Evolutionary conservation across 1,284 basidiomycete genomes (phyloP).

Genomic region (Ustilago cynodontis): DNA sequence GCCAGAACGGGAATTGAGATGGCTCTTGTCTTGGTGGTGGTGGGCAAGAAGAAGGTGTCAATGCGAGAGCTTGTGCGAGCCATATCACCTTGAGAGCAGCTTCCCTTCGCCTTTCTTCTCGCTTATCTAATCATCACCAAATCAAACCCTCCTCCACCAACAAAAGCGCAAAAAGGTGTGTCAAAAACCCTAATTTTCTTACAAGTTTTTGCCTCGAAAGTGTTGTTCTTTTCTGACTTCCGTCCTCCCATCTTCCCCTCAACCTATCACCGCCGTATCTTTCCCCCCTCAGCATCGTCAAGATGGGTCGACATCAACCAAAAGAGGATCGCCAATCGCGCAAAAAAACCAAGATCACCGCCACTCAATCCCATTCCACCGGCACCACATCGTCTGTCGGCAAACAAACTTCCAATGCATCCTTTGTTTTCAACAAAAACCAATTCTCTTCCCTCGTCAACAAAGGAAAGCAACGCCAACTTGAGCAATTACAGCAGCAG

Average conservation of each 20-base stretch:
- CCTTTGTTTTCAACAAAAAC: constrained; percentile 48
- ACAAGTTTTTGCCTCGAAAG: not conserved
- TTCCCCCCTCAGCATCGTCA: too few relatives aligned
- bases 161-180: constrained; percentile 7
- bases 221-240: not conserved
- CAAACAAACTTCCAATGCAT: constrained; percentile 39
- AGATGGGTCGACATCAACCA: constrained; percentile 37
- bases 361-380: constrained; percentile 25
- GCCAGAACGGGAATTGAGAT: too few relatives aligned
- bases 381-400: constrained; percentile 15
- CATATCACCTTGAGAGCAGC: too few relatives aligned
- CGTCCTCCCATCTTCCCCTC: constrained; percentile 8
- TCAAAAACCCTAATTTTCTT: constrained; percentile 23
- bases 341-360: constrained; percentile 42
- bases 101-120: not conserved
- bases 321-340: constrained; percentile 49
- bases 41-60: not conserved
- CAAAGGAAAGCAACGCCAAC: constrained; percentile 40
- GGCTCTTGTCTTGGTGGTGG: not conserved
- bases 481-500: constrained; percentile 36
- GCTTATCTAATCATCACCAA: not conserved
- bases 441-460: constrained; percentile 42
- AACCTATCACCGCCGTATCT: too few relatives aligned
- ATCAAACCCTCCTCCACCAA: not conserved
- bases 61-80: not conserved